Conservation (phyloP, 148 eudicot species). For the Drosera capensis region DNA sequence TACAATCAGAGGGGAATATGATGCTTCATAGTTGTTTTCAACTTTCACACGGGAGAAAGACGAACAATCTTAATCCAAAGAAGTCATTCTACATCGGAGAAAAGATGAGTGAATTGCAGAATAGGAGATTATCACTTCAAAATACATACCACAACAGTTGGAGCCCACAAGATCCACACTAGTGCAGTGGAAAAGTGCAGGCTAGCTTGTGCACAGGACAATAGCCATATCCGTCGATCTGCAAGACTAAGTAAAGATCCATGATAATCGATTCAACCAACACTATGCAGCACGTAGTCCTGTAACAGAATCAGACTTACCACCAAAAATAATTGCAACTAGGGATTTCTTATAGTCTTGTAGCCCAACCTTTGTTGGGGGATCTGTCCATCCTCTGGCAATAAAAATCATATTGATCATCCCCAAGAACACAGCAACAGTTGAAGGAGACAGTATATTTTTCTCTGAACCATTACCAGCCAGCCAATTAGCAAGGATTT, state of each 20-base stretch:
- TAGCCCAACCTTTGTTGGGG: conserved; percentile 21
- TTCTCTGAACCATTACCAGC: conserved; percentile 22
- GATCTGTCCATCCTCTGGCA: conserved; percentile 40
- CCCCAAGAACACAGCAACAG: conserved; percentile 39
- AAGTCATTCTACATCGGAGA: background rate
- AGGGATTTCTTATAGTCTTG: conserved; percentile 44
- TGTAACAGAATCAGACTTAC: conserved; percentile 17
- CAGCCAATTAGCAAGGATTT: conserved; percentile 60
- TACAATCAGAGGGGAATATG: background rate
- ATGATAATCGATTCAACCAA: background rate
- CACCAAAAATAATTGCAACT: conserved; percentile 24
- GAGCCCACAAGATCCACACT: conserved; percentile 91
- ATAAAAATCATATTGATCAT: conserved; percentile 26
- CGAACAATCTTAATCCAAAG: background rate
- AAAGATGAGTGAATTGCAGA: background rate
- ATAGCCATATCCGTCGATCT: conserved; percentile 74
- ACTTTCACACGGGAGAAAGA: background rate
- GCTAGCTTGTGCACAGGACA: conserved; percentile 68
- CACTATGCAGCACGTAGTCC: background rate
- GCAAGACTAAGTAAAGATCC: background rate
- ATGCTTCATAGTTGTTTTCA: background rate
- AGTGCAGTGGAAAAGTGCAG: conserved; percentile 58
- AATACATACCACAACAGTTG: conserved; percentile 59
- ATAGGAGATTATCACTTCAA: background rate
- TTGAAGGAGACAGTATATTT: conserved; percentile 29